Percentiles rank a stretch among this genome's conserved stretches.
These are phyloP conservation scores for Aurifilum marmelostoma DNA, from an alignment of 2,329 filamentous ascomycete genomes.

Conservation along the genomic window DNA sequence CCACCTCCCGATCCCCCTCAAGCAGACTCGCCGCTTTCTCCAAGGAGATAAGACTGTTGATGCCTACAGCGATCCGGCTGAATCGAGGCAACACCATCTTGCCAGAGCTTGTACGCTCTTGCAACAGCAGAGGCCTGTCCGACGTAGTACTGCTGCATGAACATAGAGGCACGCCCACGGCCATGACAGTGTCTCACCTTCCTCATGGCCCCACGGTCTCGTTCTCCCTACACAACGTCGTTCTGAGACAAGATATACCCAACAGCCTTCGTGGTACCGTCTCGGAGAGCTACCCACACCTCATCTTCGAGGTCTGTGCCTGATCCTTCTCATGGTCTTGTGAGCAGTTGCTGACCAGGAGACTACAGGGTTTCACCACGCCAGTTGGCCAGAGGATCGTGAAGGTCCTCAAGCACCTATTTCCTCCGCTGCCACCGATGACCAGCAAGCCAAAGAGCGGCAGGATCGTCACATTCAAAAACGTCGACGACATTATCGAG, in stretches of 20 bases:
- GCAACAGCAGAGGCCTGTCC: constrained; percentile 76
- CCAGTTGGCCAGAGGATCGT: constrained; percentile 80
- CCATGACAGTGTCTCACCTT: constrained; percentile 83
- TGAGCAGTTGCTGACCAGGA: constrained; percentile 13
- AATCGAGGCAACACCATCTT: constrained; percentile 92
- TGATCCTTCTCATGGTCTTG: not conserved
- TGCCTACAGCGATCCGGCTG: constrained; percentile 83
- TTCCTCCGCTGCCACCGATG: constrained; percentile 81
- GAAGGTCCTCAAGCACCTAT: constrained; percentile 91
- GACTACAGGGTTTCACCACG: constrained; percentile 72
- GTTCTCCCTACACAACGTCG: constrained; percentile 90
- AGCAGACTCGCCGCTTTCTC: constrained; percentile 85
- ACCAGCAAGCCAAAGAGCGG: constrained; percentile 76
- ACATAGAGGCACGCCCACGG: constrained; percentile 89
- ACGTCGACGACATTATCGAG: constrained; percentile 91
- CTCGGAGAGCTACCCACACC: constrained; percentile 87
- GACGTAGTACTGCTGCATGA: constrained; percentile 91
- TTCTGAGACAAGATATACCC: constrained; percentile 90
- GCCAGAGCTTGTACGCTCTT: constrained; percentile 80
- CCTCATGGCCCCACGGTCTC: constrained; percentile 85
- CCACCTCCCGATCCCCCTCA: constrained; percentile 86
- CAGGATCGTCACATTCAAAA: constrained; percentile 92
- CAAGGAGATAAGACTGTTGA: constrained; percentile 71
- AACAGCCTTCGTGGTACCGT: constrained; percentile 72
- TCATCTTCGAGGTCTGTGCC: constrained; percentile 74